Base-by-base conservation (phyloP, 768 basidiomycete genomes). In the Tylopilus felleus region DNA sequence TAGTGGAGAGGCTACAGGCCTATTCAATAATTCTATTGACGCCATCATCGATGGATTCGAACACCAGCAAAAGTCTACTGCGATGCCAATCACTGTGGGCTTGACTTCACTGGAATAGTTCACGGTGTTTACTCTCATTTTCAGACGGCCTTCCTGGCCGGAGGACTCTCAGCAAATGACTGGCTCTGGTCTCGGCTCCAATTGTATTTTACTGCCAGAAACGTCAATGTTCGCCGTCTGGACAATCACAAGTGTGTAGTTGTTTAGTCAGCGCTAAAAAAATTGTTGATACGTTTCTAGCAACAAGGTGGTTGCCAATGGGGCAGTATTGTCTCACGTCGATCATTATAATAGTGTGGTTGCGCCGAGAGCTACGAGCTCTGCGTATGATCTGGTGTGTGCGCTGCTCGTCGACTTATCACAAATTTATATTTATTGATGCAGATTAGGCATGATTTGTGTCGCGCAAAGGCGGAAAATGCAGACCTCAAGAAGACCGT, bases 111-210 rank as follows among this genome's bases (percentile, higher is more conserved):
- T n/a, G 16, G 36, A n/a, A 17, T n/a, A 38, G 6, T 17, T n/a
- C 5, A 10, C 22, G 16, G 7, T 5, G n/a, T n/a, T 19, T 5
- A 35, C 33, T 17, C 36, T 38, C 17, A 6, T 38, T n/a, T 38
- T 38, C 36, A 62, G 60, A 39, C 5, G 25, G 61, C 39, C 5
- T 62, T 62, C 14, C 36, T 62, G 10, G 49, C 62, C 5, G 61
- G 60, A 1, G 61, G 57, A 1, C 27, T 59, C 1, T 45, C 47
- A 13, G 40, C 22, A 10, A 63, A 56, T 4, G 45, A 54, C 25
- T 55, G 58, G 57, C 36, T 63, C 19, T 50, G 51, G 45, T 43
- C 40, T 44, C 51, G 23, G 7, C 48, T 62, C 3, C 44, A 62
- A 27, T 48, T 42, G 1, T 61, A 61, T 29, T 62, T 62, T 33